Evolutionary conservation across 345 rosid genomes (phyloP).

Genomic region (Corchorus capsularis): DNA sequence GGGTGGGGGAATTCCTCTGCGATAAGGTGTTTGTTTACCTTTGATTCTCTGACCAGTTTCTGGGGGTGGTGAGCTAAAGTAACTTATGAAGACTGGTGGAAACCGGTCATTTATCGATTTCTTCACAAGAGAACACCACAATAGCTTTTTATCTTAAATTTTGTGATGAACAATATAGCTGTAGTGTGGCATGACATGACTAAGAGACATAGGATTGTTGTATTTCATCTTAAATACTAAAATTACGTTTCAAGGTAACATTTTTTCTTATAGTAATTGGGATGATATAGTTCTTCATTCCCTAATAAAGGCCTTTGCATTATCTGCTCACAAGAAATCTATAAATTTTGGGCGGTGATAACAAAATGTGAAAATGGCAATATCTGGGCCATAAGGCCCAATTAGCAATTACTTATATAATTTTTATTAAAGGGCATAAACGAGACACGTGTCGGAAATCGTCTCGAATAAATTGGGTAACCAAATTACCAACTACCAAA

Average conservation of each 20-base stretch:
- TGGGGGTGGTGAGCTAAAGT: slow-evolving; percentile 9
- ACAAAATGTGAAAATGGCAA: too few relatives aligned
- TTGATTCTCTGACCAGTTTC: neutral
- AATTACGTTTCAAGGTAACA: neutral
- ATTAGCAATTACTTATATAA: too few relatives aligned
- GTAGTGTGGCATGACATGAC: neutral
- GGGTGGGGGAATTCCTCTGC: slow-evolving; percentile 72
- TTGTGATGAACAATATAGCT: slow-evolving; percentile 9
- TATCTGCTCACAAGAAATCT: too few relatives aligned
- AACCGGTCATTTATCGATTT: neutral
- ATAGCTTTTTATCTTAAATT: neutral
- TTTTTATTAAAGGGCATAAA: neutral
- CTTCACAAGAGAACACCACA: neutral
- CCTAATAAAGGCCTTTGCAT: too few relatives aligned
- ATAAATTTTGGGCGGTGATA: too few relatives aligned
- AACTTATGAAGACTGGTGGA: neutral
- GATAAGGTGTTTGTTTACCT: slow-evolving; percentile 18
- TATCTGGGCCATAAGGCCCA: too few relatives aligned
- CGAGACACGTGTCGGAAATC: neutral
- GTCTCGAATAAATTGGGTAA: neutral
- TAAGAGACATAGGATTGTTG: neutral
- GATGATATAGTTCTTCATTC: neutral
- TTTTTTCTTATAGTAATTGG: neutral
- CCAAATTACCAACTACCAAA: neutral
- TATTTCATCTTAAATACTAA: neutral